Conservation (phyloP, 345 rosid genomes). For the Raphanus raphanistrum region DNA sequence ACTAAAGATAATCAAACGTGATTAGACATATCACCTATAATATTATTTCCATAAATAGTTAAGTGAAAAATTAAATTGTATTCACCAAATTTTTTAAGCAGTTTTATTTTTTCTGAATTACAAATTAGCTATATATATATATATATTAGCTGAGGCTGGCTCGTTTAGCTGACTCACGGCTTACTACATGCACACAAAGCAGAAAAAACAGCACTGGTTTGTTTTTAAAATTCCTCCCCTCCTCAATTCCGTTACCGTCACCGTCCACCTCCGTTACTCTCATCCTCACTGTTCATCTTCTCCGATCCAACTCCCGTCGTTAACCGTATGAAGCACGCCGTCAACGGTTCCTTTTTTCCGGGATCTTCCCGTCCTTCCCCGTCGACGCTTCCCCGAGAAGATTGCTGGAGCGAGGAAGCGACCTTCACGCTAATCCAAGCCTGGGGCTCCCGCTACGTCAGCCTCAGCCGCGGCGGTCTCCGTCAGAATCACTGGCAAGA, state of each 20-base stretch:
- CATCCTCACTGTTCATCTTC: slow-evolving; percentile 32
- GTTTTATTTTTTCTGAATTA: background rate
- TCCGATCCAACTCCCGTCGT: slow-evolving; percentile 29
- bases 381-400: slow-evolving; percentile 62
- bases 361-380: slow-evolving; percentile 57
- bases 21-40: background rate
- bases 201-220: slow-evolving; percentile 5
- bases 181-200: slow-evolving; percentile 29
- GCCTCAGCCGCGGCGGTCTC: slow-evolving; percentile 86
- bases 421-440: slow-evolving; percentile 89
- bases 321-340: slow-evolving; percentile 36
- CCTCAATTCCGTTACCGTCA: slow-evolving; percentile 35
- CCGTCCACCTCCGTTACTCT: slow-evolving; percentile 21
- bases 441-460: slow-evolving; percentile 88
- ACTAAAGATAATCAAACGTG: background rate
- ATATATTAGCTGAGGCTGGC: background rate
- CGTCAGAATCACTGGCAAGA: slow-evolving; percentile 99
- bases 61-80: background rate
- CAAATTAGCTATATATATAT: background rate
- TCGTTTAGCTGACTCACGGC: slow-evolving; percentile 17
- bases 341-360: slow-evolving; percentile 42
- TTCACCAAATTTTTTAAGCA: background rate
- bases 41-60: background rate
- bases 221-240: slow-evolving; percentile 19
- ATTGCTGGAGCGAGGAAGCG: slow-evolving; percentile 99